Evolutionary conservation across 2,329 filamentous ascomycete genomes (phyloP).

Genomic region (Fusarium mangiferae): DNA sequence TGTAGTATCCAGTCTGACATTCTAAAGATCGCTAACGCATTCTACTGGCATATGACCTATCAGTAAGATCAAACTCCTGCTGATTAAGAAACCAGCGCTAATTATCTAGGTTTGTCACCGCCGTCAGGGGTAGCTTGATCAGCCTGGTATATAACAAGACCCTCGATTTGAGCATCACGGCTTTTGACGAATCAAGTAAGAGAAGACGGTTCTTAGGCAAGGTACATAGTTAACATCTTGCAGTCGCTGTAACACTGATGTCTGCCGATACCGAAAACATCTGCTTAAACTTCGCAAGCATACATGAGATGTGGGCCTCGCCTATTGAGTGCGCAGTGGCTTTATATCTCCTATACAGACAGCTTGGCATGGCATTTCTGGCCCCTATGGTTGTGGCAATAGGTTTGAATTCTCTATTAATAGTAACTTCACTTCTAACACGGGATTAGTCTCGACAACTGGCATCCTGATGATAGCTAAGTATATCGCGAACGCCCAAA

Average conservation of each 20-base stretch:
- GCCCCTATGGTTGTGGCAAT: constrained; percentile 7
- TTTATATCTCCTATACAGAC: constrained; percentile 11
- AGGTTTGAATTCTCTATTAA: background rate
- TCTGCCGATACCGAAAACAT: constrained; percentile 21
- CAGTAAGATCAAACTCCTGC: background rate
- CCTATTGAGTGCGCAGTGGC: constrained; percentile 17
- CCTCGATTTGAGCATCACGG: constrained; percentile 14
- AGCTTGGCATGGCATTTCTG: constrained; percentile 13
- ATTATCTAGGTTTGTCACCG: constrained; percentile 2
- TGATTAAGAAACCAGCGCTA: background rate
- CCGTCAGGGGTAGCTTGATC: constrained; percentile 6
- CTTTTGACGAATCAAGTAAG: constrained; percentile 18
- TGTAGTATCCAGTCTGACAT: background rate
- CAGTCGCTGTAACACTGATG: constrained; percentile 20
- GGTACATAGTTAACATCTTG: background rate
- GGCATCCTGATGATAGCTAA: constrained; percentile 12
- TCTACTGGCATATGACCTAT: constrained; percentile 18
- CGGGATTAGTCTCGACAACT: background rate
- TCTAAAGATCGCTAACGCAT: background rate
- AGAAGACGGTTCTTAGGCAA: fast-evolving
- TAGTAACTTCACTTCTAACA: background rate
- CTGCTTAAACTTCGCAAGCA: constrained; percentile 3
- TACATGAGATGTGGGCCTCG: constrained; percentile 24
- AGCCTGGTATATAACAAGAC: constrained; percentile 14
- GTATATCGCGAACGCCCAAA: constrained; percentile 20